These are phyloP conservation scores for Carex pumila DNA, from an alignment of 176 grass and related monocot species.

Conservation along the genomic window DNA sequence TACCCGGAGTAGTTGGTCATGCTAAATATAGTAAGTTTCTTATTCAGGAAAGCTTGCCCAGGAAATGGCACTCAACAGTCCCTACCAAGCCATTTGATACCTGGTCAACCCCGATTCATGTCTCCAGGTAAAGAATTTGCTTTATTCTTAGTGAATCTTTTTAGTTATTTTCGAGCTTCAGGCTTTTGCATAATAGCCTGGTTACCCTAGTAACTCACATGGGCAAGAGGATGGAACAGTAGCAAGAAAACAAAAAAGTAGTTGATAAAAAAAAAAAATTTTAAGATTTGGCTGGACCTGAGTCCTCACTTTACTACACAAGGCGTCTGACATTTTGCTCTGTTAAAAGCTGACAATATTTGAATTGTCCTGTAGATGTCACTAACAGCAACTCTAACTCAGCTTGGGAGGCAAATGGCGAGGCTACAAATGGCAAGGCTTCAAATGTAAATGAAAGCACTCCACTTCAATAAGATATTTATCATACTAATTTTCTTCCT, in stretches of 20 bases:
- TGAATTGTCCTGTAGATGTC: neutral
- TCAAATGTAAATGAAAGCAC: neutral
- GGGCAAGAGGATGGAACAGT: too few relatives aligned
- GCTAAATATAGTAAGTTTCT: neutral
- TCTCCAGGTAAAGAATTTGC: too few relatives aligned
- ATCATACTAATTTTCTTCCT: too few relatives aligned
- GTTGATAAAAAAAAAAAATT: neutral
- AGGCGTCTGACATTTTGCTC: neutral
- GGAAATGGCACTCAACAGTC: neutral
- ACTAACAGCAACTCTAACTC: neutral
- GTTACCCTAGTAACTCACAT: too few relatives aligned
- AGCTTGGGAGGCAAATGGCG: neutral
- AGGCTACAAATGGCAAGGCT: constrained; percentile 14
- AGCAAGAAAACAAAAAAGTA: neutral
- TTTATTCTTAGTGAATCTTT: too few relatives aligned
- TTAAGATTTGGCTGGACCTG: neutral
- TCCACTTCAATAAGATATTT: neutral
- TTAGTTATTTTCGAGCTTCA: too few relatives aligned
- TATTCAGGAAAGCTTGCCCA: neutral
- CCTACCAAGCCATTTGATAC: neutral
- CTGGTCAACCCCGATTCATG: too few relatives aligned
- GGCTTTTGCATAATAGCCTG: too few relatives aligned
- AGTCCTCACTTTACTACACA: neutral
- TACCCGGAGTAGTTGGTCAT: neutral
- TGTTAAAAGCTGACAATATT: neutral